Evolutionary conservation across 768 basidiomycete species (phyloP).

Genomic region (Imleria badia): DNA sequence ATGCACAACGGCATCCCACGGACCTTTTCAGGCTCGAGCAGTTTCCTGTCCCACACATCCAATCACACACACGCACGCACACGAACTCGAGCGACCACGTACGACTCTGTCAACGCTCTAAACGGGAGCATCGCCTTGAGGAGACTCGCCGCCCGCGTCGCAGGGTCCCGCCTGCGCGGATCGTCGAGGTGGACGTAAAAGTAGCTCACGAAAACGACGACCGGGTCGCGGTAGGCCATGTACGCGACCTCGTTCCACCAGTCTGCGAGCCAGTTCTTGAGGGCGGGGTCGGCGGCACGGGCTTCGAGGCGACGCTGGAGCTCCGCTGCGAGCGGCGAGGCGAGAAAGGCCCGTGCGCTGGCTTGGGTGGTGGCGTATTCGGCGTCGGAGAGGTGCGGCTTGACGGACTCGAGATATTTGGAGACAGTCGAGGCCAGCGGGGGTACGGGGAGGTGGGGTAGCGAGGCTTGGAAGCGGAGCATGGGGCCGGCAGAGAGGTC

Average conservation of each 20-base stretch:
- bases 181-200: constrained; percentile 89
- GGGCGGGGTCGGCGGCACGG: constrained; percentile 59
- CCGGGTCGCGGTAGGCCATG: constrained; percentile 85
- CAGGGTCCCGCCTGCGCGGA: constrained; percentile 49
- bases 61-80: neutral
- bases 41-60: constrained; percentile 44
- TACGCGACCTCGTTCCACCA: constrained; percentile 98
- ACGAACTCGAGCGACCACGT: neutral
- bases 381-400: constrained; percentile 68
- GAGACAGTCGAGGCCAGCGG: constrained; percentile 75
- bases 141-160: constrained; percentile 75
- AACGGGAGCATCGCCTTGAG: constrained; percentile 86
- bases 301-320: constrained; percentile 78
- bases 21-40: constrained; percentile 86
- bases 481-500: constrained; percentile 64
- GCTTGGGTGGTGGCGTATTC: constrained; percentile 60
- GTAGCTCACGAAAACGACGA: constrained; percentile 92
- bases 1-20: constrained; percentile 80
- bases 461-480: constrained; percentile 70
- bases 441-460: constrained; percentile 83
- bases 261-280: constrained; percentile 85
- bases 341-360: constrained; percentile 65
- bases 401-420: constrained; percentile 87
- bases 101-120: constrained; percentile 81
- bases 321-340: constrained; percentile 63